These are phyloP conservation scores for Pyricularia grisea DNA, from an alignment of 2,329 filamentous ascomycete species.

Conservation along the genomic window DNA sequence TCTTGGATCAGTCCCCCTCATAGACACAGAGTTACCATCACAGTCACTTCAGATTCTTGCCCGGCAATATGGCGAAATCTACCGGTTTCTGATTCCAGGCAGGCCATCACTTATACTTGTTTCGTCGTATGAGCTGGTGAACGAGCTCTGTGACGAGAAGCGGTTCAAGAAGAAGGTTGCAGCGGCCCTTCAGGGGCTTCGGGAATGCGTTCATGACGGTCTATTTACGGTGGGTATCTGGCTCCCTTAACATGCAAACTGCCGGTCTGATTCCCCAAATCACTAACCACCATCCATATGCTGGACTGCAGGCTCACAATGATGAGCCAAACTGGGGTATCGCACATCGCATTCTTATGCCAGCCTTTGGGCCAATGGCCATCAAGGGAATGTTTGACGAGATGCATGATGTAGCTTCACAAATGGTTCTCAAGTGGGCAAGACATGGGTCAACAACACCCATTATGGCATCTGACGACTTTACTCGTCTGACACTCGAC, in stretches of 20 bases:
- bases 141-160: conserved; percentile 57
- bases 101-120: conserved; percentile 1
- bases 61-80: conserved; percentile 58
- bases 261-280: not conserved
- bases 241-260: not conserved
- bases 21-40: conserved; percentile 36
- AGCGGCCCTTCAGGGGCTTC: conserved; percentile 29
- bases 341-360: conserved; percentile 56
- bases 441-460: conserved; percentile 46
- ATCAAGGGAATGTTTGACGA: conserved; percentile 62
- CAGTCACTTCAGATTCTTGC: conserved; percentile 46
- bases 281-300: not conserved
- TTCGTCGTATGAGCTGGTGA: conserved; percentile 29
- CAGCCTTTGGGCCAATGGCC: conserved; percentile 59
- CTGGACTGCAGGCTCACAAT: conserved; percentile 21
- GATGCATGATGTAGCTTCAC: conserved; percentile 58
- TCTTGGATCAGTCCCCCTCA: conserved; percentile 1
- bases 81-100: conserved; percentile 35
- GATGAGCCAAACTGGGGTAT: conserved; percentile 56
- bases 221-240: conserved; percentile 42
- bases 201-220: conserved; percentile 54
- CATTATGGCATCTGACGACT: conserved; percentile 54
- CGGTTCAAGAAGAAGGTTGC: conserved; percentile 47
- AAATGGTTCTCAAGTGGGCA: conserved; percentile 60
- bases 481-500: conserved; percentile 53